Conservation (phyloP, 1,284 basidiomycete species). For the Fomitopsis schrenkii region DNA sequence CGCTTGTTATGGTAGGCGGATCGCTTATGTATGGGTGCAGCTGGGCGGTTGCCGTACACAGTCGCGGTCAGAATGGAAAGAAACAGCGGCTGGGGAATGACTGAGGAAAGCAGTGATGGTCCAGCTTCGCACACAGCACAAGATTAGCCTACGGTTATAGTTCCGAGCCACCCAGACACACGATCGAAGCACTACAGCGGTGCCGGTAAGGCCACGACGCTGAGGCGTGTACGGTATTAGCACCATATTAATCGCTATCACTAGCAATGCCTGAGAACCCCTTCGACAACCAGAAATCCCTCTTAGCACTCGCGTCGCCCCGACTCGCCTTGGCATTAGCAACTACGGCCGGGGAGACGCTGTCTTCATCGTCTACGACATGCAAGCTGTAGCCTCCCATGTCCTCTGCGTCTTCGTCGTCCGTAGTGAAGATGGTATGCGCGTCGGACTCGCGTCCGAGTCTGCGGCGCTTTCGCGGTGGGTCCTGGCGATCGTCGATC, state of each 20-base stretch:
- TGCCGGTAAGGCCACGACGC: background rate
- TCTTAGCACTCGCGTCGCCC: constrained; percentile 10
- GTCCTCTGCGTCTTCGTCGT: constrained; percentile 32
- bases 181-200: background rate
- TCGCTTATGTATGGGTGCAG: background rate
- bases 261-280: constrained; percentile 21
- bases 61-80: background rate
- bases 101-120: background rate
- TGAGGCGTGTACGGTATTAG: too few relatives aligned
- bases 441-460: constrained; percentile 32
- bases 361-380: constrained; percentile 8
- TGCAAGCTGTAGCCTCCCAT: constrained; percentile 21
- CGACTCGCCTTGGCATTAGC: constrained; percentile 7
- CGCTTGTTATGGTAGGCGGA: background rate
- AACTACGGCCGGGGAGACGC: constrained; percentile 5
- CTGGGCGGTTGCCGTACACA: background rate
- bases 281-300: constrained; percentile 47
- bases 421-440: constrained; percentile 45
- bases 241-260: constrained; percentile 4
- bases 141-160: background rate
- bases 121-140: background rate
- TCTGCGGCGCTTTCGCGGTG: constrained; percentile 45
- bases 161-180: background rate
- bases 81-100: background rate
- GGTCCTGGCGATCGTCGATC: constrained; percentile 37